Base-by-base conservation (phyloP, 176 grass and related monocot species). In the Eremochloa ophiuroides region DNA sequence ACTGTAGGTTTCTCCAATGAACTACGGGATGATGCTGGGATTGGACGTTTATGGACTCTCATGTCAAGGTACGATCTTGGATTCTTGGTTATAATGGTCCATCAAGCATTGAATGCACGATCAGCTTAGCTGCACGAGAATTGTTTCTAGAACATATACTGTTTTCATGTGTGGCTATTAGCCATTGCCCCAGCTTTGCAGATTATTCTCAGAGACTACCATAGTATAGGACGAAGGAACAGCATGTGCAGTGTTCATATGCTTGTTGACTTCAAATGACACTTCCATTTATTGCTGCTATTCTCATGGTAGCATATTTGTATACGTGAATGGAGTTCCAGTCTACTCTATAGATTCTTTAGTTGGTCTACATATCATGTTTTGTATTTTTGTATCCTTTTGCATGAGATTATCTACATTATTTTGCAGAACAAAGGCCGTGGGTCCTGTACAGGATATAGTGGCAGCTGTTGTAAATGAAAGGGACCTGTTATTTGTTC, bases 1-100 rank as follows among this genome's bases (percentile, higher is more conserved):
- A 69, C 60, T 70, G 59, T 67, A 98, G 96, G 88, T 78, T 98
- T 98, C 85, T 81, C 42, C 6, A 86, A 87, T 80, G 96, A 95
- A 71, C 88, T 98, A 35, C 84, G 96, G 69, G 93, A 98, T 90
- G 96, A 98, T 93, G 78, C 75, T 71, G 92, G 91, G 43, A 93
- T 98, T 44, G 95, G 95, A 23, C 95, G 90, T 62, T 69, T 98
- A 34, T 93, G 95, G 92, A 93, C 84, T 89, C 88, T 98, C n/a
- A 73, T 98, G 88, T 95, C 90, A 18, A 98, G 92, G 95, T 98
- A 89, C 63, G 78, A 85, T 38, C 85, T 80, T 80, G 64, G 27
- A 48, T 37, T 43, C 85, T 77, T 80, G 69, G 22, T 48, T 37
- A 20, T 53, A 42, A 26, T 37, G 51, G 1, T 81, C 22, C 51